phyloP scores from a whole-genome alignment of 495 filamentous ascomycete genomes.

The Neurospora sp. region DNA sequence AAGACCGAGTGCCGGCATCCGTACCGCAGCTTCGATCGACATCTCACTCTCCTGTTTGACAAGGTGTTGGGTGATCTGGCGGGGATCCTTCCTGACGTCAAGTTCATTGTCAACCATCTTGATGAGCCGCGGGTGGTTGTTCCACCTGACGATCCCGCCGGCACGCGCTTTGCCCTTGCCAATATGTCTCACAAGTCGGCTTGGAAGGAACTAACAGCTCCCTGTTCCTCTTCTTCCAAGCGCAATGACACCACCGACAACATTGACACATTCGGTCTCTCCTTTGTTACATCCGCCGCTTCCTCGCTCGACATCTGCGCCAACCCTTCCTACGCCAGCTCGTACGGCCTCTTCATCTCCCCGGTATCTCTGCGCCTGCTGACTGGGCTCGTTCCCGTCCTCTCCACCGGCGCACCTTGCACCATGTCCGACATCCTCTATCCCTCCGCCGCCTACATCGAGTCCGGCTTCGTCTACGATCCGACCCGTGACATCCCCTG shows the following conservation, averaged over 20 bases:
- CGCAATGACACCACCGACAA: not conserved
- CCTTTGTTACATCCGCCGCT: constrained; percentile 14
- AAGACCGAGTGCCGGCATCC: constrained; percentile 18
- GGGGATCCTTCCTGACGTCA: constrained; percentile 57
- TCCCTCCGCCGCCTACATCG: constrained; percentile 24
- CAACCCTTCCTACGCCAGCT: constrained; percentile 16
- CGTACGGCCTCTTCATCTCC: constrained; percentile 19
- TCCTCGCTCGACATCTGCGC: constrained; percentile 15
- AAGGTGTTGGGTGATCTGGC: constrained; percentile 51
- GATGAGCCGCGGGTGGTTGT: constrained; percentile 66
- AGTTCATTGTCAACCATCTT: constrained; percentile 65
- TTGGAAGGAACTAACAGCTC: constrained; percentile 9
- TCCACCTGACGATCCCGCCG: constrained; percentile 17
- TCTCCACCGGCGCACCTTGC: constrained; percentile 26
- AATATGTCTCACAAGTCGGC: constrained; percentile 6
- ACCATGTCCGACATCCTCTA: constrained; percentile 30
- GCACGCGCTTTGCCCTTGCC: not conserved
- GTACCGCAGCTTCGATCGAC: constrained; percentile 14
- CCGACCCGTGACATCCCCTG: constrained; percentile 27
- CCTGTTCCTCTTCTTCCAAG: constrained; percentile 2
- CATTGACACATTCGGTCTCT: constrained; percentile 13
- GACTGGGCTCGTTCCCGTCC: constrained; percentile 22
- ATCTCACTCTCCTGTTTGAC: constrained; percentile 12
- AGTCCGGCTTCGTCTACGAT: constrained; percentile 25
- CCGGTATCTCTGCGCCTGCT: constrained; percentile 20